Evolutionary conservation across 306 rosid genomes (phyloP).

Genomic region (Cicer pinnatifidum): DNA sequence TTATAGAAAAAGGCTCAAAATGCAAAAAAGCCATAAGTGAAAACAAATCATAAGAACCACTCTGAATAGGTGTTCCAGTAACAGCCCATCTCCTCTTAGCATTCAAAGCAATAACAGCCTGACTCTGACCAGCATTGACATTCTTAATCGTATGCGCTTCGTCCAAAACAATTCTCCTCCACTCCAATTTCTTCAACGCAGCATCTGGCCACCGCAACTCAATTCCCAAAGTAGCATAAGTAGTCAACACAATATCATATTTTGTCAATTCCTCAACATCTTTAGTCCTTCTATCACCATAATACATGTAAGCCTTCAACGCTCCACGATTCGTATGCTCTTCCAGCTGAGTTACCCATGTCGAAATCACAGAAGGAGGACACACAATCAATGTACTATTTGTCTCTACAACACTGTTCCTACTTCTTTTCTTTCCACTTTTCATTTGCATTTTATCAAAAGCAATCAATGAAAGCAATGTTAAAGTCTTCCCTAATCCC

Average conservation of each 20-base stretch:
- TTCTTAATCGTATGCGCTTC: slow-evolving; percentile 84
- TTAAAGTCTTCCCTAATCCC: slow-evolving; percentile 87
- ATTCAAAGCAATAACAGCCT: slow-evolving; percentile 54
- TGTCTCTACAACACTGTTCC: neutral
- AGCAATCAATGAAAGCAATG: slow-evolving; percentile 70
- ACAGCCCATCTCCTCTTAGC: slow-evolving; percentile 81
- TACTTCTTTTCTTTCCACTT: slow-evolving; percentile 41
- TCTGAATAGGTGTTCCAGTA: slow-evolving; percentile 83
- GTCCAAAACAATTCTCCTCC: slow-evolving; percentile 84
- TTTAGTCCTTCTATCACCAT: slow-evolving; percentile 69
- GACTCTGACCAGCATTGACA: slow-evolving; percentile 58
- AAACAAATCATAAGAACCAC: slow-evolving; percentile 72
- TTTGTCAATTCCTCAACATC: slow-evolving; percentile 55
- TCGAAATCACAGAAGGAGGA: slow-evolving; percentile 76
- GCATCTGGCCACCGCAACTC: slow-evolving; percentile 44
- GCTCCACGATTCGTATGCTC: slow-evolving; percentile 63
- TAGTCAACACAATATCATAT: slow-evolving; percentile 78
- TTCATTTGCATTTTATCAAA: slow-evolving; percentile 49
- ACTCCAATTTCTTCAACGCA: slow-evolving; percentile 55
- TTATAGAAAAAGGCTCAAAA: slow-evolving; percentile 76
- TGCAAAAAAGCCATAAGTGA: slow-evolving; percentile 76
- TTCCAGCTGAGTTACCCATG: slow-evolving; percentile 68
- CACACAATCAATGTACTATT: slow-evolving; percentile 64
- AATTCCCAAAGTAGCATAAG: slow-evolving; percentile 59
- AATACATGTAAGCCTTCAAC: slow-evolving; percentile 68